phyloP scores from a whole-genome alignment of 257 asterid species.

The Nicotiana attenuata region DNA sequence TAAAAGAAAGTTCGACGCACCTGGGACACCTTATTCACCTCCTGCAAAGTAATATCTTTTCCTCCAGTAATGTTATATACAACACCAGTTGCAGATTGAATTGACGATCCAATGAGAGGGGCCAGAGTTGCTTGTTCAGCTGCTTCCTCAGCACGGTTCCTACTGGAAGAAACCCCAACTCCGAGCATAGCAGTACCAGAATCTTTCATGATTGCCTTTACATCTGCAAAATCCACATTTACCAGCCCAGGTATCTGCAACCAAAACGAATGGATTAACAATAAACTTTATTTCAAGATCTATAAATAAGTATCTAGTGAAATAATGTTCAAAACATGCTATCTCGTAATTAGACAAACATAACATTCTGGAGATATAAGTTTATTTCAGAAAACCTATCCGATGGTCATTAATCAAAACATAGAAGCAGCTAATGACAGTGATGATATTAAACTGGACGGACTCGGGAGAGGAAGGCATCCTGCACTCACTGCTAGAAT shows the following conservation, averaged over 20 bases:
- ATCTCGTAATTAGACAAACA: not conserved
- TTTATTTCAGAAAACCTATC: not conserved
- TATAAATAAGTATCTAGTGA: not conserved
- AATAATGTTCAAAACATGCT: not conserved
- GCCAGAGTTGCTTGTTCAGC: constrained; percentile 96
- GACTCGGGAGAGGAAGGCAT: not conserved
- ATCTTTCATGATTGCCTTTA: constrained; percentile 97
- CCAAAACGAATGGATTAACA: not conserved
- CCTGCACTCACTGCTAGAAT: not conserved
- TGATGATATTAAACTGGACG: not conserved
- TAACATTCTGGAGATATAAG: not conserved
- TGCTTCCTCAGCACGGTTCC: constrained; percentile 97
- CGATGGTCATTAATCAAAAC: not conserved
- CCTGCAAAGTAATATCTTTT: constrained; percentile 90
- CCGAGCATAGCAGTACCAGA: constrained; percentile 99
- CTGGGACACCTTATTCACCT: constrained; percentile 95
- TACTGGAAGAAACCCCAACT: constrained; percentile 96
- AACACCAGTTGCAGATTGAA: constrained; percentile 95
- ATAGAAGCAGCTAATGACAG: not conserved
- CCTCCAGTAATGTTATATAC: constrained; percentile 97
- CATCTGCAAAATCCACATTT: constrained; percentile 98
- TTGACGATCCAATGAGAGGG: constrained; percentile 88
- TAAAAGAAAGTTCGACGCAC: constrained; percentile 27
- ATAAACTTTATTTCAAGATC: not conserved
- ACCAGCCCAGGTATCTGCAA: constrained; percentile 95